Evolutionary conservation across 371 early-diverging fungal genomes (phyloP).

Genomic region (Lichtheimia hyalospora): DNA sequence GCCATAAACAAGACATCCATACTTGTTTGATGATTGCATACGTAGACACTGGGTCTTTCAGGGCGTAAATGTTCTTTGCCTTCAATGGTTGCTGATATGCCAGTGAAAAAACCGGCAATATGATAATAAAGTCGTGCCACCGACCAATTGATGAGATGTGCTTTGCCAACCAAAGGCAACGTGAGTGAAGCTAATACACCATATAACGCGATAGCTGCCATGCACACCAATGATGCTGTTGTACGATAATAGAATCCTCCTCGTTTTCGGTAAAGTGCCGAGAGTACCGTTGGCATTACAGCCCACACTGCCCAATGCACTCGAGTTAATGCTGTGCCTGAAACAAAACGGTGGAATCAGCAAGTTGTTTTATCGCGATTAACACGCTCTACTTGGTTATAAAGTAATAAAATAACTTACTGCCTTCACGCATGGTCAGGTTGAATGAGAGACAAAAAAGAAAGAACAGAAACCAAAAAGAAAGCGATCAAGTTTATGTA

Average conservation of each 20-base stretch:
- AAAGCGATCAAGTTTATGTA: background rate
- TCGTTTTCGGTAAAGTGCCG: constrained; percentile 21
- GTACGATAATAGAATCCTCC: constrained; percentile 38
- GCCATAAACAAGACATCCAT: constrained; percentile 80
- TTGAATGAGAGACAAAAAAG: background rate
- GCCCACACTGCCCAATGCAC: constrained; percentile 18
- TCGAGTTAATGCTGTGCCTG: constrained; percentile 13
- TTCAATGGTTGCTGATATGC: constrained; percentile 58
- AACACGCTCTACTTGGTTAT: background rate
- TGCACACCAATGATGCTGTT: constrained; percentile 15
- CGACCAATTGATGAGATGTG: constrained; percentile 58
- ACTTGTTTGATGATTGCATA: constrained; percentile 87
- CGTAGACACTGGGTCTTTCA: constrained; percentile 62
- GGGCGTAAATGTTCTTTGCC: constrained; percentile 58
- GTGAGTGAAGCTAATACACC: constrained; percentile 50
- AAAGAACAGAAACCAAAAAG: background rate
- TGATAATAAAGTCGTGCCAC: constrained; percentile 60
- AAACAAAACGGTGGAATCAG: background rate
- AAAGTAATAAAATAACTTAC: background rate
- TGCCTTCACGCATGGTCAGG: background rate
- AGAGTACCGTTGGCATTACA: constrained; percentile 4
- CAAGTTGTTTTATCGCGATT: background rate
- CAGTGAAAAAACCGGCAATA: constrained; percentile 49
- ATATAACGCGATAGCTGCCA: constrained; percentile 31
- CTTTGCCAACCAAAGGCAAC: constrained; percentile 43